These are phyloP conservation scores for Arthrobotrys entomopaga DNA, from an alignment of 2,329 filamentous ascomycete species.

Conservation along the genomic window DNA sequence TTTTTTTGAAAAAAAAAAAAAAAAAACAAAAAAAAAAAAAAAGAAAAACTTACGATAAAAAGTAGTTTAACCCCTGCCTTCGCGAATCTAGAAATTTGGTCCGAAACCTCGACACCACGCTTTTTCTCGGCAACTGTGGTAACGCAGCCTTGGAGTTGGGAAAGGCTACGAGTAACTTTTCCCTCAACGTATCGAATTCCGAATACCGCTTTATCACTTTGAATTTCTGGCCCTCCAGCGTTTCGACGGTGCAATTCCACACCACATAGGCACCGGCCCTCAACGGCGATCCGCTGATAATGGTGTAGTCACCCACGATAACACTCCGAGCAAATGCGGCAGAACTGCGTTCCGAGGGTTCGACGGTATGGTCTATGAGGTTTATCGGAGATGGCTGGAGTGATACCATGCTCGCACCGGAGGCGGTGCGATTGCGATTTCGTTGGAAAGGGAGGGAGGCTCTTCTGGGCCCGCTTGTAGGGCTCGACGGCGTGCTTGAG, in stretches of 20 bases:
- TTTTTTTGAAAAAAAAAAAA: no score
- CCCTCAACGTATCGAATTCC: constrained; percentile 86
- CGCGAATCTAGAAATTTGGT: constrained; percentile 81
- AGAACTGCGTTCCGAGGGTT: constrained; percentile 68
- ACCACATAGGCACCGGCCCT: constrained; percentile 89
- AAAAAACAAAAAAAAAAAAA: no score
- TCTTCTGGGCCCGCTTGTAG: constrained; percentile 20
- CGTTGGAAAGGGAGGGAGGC: constrained; percentile 44
- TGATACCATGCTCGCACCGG: constrained; percentile 46
- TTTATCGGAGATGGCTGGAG: constrained; percentile 65
- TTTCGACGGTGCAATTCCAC: constrained; percentile 90
- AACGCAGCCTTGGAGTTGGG: constrained; percentile 85
- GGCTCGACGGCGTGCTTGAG: constrained; percentile 37
- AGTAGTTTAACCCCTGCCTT: constrained; percentile 85
- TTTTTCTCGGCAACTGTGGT: constrained; percentile 90
- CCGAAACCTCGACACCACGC: constrained; percentile 71
- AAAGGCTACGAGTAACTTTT: constrained; percentile 79
- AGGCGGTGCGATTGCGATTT: constrained; percentile 51
- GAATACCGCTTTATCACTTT: constrained; percentile 79
- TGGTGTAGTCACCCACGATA: constrained; percentile 71
- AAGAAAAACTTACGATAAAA: constrained; percentile 90
- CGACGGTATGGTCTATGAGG: constrained; percentile 73
- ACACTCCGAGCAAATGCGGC: constrained; percentile 73
- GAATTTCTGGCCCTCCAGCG: constrained; percentile 74
- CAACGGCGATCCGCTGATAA: constrained; percentile 67